Percentiles rank a stretch among this genome's conserved stretches.
Conservation (phyloP, 2,329 filamentous ascomycete species). For the Colletotrichum karsti region DNA sequence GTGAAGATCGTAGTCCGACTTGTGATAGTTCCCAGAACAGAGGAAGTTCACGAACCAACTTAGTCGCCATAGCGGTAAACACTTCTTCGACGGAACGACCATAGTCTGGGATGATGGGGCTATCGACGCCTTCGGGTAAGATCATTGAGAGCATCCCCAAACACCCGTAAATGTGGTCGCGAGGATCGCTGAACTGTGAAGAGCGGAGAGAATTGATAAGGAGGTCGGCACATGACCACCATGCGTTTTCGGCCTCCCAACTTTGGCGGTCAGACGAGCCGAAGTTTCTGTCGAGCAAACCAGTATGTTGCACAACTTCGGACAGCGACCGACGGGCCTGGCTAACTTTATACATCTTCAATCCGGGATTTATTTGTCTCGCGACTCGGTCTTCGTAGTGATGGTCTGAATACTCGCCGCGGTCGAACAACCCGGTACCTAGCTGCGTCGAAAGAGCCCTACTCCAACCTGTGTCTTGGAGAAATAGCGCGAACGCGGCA, state of each 20-base stretch:
- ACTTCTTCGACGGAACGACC: constrained; percentile 3
- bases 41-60: too few relatives aligned
- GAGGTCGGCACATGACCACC: neutral
- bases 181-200: constrained; percentile 24
- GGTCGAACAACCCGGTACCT: too few relatives aligned
- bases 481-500: neutral
- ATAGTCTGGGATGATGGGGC: constrained; percentile 21
- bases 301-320: neutral
- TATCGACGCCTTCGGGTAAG: neutral
- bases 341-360: neutral
- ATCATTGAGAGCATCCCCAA: constrained; percentile 13
- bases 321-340: neutral
- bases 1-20: too few relatives aligned
- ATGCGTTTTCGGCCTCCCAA: neutral
- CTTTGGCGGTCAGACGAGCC: too few relatives aligned
- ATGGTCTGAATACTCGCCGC: too few relatives aligned
- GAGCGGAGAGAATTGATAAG: constrained; percentile 13
- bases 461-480: neutral
- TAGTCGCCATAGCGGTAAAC: constrained; percentile 9
- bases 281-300: too few relatives aligned
- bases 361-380: too few relatives aligned
- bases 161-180: constrained; percentile 31
- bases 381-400: too few relatives aligned
- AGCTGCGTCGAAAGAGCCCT: too few relatives aligned
- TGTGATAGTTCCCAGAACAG: too few relatives aligned